phyloP scores from a whole-genome alignment of 352 stramenopile genomes.

The Phytophthora aleatoria region DNA sequence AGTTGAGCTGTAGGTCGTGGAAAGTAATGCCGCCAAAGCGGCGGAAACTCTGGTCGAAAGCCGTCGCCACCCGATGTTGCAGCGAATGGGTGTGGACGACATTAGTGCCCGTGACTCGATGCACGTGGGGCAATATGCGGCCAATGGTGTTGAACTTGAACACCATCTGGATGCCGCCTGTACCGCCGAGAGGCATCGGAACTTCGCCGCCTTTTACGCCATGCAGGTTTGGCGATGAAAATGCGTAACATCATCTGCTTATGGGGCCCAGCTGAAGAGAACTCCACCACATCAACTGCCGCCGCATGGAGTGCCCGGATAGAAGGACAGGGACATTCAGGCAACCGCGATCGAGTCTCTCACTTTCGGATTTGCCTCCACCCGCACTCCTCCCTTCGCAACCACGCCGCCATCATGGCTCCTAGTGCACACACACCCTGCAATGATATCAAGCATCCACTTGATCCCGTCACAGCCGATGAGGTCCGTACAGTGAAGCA shows the following conservation, averaged over 20 bases:
- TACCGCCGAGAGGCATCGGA: slow-evolving; percentile 13
- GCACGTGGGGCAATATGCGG: slow-evolving; percentile 3
- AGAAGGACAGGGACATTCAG: background rate
- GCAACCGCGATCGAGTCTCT: slow-evolving; percentile 9
- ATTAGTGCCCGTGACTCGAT: background rate
- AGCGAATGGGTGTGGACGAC: too few relatives aligned
- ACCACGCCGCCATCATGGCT: slow-evolving; percentile 21
- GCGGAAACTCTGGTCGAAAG: too few relatives aligned
- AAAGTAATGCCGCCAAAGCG: too few relatives aligned
- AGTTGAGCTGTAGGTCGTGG: too few relatives aligned
- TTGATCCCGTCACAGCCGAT: slow-evolving; percentile 51
- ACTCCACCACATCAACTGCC: background rate
- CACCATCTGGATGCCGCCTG: slow-evolving; percentile 15
- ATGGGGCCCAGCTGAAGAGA: slow-evolving; percentile 8
- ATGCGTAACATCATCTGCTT: slow-evolving; percentile 30
- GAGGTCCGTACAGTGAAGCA: slow-evolving; percentile 52
- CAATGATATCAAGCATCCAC: slow-evolving; percentile 39
- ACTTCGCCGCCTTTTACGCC: slow-evolving; percentile 5
- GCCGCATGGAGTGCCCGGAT: background rate
- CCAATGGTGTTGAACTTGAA: slow-evolving; percentile 24
- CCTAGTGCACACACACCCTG: slow-evolving; percentile 27
- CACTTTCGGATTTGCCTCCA: slow-evolving; percentile 35
- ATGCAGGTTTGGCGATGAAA: slow-evolving; percentile 21
- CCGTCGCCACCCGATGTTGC: too few relatives aligned
- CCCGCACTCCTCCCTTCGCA: slow-evolving; percentile 4